phyloP scores from a whole-genome alignment of 2,329 filamentous ascomycete genomes.

The Neospermospora avenae region DNA sequence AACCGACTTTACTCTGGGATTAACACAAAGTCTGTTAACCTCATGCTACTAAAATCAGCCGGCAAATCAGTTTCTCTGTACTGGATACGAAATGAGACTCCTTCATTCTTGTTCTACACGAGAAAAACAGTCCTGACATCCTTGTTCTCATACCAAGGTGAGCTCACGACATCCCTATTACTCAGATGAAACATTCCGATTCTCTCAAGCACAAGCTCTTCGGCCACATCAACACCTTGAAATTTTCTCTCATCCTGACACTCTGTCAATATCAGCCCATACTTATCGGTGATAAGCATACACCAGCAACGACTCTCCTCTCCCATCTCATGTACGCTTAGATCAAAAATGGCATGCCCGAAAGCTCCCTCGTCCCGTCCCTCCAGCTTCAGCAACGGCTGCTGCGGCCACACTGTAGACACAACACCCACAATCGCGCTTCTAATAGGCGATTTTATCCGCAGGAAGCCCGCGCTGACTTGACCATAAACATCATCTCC shows the following conservation, averaged over 20 bases:
- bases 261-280: not conserved
- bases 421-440: not conserved
- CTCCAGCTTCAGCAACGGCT: not conserved
- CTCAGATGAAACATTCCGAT: slow-evolving; percentile 1
- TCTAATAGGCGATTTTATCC: not conserved
- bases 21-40: too few species aligned
- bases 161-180: not conserved
- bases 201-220: not conserved
- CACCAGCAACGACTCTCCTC: not conserved
- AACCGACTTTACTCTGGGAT: too few species aligned
- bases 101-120: not conserved
- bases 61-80: too few species aligned
- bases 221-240: too few species aligned
- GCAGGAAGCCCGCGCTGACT: not conserved
- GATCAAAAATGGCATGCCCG: not conserved
- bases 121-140: not conserved
- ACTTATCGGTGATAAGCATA: not conserved
- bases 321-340: not conserved
- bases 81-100: too few species aligned
- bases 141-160: not conserved
- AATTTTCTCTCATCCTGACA: too few species aligned
- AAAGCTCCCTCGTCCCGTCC: not conserved
- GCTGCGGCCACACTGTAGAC: not conserved
- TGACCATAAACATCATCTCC: not conserved
- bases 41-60: too few species aligned